Evolutionary conservation across 1,284 basidiomycete genomes (phyloP), one percentile per base, ranked within the genome.

Genomic region (Trichosporon coremiiforme): DNA sequence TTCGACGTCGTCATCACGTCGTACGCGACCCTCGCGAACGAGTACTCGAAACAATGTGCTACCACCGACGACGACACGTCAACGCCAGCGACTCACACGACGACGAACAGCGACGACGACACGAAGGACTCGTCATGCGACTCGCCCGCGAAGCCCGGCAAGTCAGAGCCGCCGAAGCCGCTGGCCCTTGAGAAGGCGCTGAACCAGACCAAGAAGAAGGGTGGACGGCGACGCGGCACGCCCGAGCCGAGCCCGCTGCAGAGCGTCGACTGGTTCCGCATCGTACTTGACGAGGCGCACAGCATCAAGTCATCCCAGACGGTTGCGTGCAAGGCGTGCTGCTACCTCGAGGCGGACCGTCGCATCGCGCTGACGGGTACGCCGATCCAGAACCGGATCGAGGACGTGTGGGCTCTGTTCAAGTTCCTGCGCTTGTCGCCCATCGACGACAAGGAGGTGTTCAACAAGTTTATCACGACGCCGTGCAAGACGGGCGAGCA

Each of bases 1-100:
- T 95, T 98, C 80, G 97, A 99, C 83, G 91, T 95, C 29, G 96
- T 99, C 68, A 93, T 99, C 80, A 99, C 97, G 9, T 98, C 96
- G 0, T 99, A 95, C 83, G 90, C 94, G 50, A 98, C 96, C 0
- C 87, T 99, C 36, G 96, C 95, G 0, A 92, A 92, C 33, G 97
- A 99, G 81, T 99, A 89, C 81, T 94, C 94, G 25, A 95, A 92
- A 81, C 96, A 98, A 84, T 89, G 85, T 70, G 87, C 88, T 76
- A 90, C 89, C 73, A 81, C 87, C 7, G 85, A 86, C 29, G 76
- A 76, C 17, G 79, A 74, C 22, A 74, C 75, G 13, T 69, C 78
- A 15, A 81, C 79, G 1, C 78, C 81, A 0, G 75, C 66, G 1
- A 79, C 78, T 3, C 57, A 60, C 31, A 60, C 57, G 57, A 78